Percentiles rank a stretch among this genome's conserved stretches.
phyloP scores from a whole-genome alignment of 1,284 basidiomycete genomes.

The Microbotryum scabiosae region DNA sequence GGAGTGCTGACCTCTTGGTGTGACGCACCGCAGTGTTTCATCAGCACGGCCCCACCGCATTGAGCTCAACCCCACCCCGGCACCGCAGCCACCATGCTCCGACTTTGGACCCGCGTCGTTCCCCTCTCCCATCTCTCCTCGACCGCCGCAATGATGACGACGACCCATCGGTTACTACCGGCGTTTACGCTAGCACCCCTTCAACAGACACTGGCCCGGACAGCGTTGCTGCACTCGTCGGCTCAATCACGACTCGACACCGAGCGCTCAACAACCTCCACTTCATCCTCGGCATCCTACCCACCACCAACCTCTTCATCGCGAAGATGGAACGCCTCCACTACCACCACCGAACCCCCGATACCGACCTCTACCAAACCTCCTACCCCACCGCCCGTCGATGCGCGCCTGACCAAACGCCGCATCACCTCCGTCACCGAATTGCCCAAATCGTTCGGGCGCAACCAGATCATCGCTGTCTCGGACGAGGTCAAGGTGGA shows the following conservation, averaged over 20 bases:
- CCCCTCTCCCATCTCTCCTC: background rate
- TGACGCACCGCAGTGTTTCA: too few relatives aligned
- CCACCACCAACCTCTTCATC: background rate
- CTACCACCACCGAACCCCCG: background rate
- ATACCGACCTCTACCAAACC: background rate
- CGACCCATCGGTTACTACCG: background rate
- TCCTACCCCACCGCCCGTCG: conserved; percentile 10
- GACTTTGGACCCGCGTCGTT: too few relatives aligned
- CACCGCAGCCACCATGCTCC: too few relatives aligned
- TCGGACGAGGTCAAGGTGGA: conserved; percentile 56
- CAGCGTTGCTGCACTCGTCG: conserved; percentile 9
- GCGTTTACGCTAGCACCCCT: background rate
- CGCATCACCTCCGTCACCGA: conserved; percentile 22
- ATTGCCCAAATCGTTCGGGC: conserved; percentile 23
- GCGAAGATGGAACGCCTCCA: conserved; percentile 1
- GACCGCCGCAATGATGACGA: background rate
- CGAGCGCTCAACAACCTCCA: background rate
- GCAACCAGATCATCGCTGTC: conserved; percentile 29
- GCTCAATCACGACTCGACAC: conserved; percentile 5
- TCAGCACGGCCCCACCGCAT: too few relatives aligned
- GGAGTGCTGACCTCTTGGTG: too few relatives aligned
- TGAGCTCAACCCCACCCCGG: too few relatives aligned
- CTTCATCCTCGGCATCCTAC: background rate
- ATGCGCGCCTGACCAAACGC: conserved; percentile 3
- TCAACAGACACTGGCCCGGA: background rate